Conservation (phyloP, 768 basidiomycete genomes). For the Pisolithus marmoratus region DNA sequence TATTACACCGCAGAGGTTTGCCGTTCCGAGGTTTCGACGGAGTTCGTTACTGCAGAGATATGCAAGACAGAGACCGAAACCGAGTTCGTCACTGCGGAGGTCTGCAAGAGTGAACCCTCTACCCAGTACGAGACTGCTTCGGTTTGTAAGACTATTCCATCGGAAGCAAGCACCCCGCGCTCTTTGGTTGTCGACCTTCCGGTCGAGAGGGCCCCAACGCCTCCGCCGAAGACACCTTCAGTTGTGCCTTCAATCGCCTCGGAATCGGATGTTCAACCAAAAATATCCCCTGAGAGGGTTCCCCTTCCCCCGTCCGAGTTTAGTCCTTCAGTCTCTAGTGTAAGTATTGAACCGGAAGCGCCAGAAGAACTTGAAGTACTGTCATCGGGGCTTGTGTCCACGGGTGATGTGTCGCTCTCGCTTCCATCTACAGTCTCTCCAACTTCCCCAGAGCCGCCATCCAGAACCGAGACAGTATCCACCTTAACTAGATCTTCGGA, state of each 20-base stretch:
- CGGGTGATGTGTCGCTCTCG: slow-evolving; percentile 18
- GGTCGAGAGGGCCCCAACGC: slow-evolving; percentile 13
- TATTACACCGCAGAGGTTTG: slow-evolving; percentile 50
- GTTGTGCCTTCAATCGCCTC: slow-evolving; percentile 21
- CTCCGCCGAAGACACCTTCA: slow-evolving; percentile 25
- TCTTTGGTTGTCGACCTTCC: slow-evolving; percentile 34
- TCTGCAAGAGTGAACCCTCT: slow-evolving; percentile 27
- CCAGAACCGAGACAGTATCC: slow-evolving; percentile 33
- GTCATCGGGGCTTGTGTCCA: slow-evolving; percentile 14
- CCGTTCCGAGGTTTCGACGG: slow-evolving; percentile 36
- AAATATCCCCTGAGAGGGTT: slow-evolving; percentile 21
- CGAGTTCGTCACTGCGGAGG: slow-evolving; percentile 44
- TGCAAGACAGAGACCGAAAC: slow-evolving; percentile 31
- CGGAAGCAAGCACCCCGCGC: slow-evolving; percentile 27
- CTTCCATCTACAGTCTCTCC: slow-evolving; percentile 28
- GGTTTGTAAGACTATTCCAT: slow-evolving; percentile 31
- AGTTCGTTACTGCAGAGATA: slow-evolving; percentile 40
- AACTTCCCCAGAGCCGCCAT: slow-evolving; percentile 26
- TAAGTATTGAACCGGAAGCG: slow-evolving; percentile 15
- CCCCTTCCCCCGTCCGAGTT: slow-evolving; percentile 36
- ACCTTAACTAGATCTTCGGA: slow-evolving; percentile 40
- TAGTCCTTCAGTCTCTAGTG: slow-evolving; percentile 23
- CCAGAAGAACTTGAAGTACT: slow-evolving; percentile 5
- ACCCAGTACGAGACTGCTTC: slow-evolving; percentile 44
- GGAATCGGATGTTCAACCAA: slow-evolving; percentile 16